Base-by-base conservation (phyloP, 139 green algal genomes). In the Chlorella vulgaris region DNA sequence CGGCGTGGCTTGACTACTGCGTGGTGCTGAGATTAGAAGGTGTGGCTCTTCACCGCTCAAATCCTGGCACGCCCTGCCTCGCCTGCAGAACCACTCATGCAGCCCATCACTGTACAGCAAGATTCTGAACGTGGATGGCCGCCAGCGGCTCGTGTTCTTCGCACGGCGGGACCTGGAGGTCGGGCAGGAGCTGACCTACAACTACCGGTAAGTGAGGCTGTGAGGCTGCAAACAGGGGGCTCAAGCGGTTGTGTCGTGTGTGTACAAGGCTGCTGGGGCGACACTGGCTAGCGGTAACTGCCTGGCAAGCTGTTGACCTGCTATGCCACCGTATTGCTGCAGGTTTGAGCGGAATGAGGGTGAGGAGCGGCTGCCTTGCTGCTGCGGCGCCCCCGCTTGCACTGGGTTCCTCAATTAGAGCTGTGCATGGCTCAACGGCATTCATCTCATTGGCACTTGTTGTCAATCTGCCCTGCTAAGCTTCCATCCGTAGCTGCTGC, bases 51-150 rank as follows among this genome's bases (percentile, higher is more conserved):
- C 10, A 58, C 47, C 35, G 36, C 29, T 38, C 67, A 2, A 15
- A n/a, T 68, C 50, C 51, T 29, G 28, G 7, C 51, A 5, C 50
- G 8, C 36, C 60, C 43, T 47, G 28, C 26, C 62, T 24, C 62
- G 22, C 77, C 36, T 22, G 66, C 87, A 92, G 81, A 98, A 98
- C 86, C 94, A 98, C 88, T 96, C 88, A 74, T 99, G 96, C 88
- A 55, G 73, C 28, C 96, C 96, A 26, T 94, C 85, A 66, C 84
- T 97, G 69, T 99, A 98, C 88, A 92, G 90, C 71, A 95, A 94
- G 84, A 87, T 93, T 42, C 63, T 98, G 61, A 84, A 93, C 60
- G 79, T 94, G 4, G 90, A 90, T 28, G 90, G 91, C 36, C 24
- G 87, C 39, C 71, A 86, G 62, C 91, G 92, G 66, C 83, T 98